phyloP scores from a whole-genome alignment of 805 yeast genomes.

The Kazachstania kunashirensis region DNA sequence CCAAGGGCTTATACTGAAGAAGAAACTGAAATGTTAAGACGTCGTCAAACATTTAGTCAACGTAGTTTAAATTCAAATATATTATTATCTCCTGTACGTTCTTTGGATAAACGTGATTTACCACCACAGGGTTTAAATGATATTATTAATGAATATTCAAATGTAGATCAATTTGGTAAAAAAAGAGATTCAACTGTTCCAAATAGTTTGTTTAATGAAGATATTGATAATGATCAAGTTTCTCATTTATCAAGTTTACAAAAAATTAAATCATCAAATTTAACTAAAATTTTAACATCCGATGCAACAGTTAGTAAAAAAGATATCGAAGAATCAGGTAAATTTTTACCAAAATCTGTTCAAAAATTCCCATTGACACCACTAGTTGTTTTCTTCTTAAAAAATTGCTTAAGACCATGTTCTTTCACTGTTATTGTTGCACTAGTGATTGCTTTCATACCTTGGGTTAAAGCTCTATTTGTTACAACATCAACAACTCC shows the following conservation, averaged over 20 bases:
- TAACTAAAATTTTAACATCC: conserved; percentile 28
- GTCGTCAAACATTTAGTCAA: background rate
- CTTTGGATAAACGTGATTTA: conserved; percentile 26
- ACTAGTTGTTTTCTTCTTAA: conserved; percentile 29
- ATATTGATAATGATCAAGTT: background rate
- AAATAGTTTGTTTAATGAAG: background rate
- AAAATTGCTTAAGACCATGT: conserved; percentile 62
- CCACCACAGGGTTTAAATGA: conserved; percentile 38
- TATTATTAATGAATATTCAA: conserved; percentile 40
- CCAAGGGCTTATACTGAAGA: conserved; percentile 18
- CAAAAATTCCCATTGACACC: conserved; percentile 24
- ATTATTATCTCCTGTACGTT: conserved; percentile 8
- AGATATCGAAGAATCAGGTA: conserved; percentile 26
- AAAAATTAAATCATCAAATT: conserved; percentile 16
- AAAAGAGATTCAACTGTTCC: conserved; percentile 14
- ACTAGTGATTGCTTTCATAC: conserved; percentile 67
- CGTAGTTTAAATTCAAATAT: conserved; percentile 1
- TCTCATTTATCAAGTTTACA: conserved; percentile 6
- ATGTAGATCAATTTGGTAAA: conserved; percentile 28
- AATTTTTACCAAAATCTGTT: conserved; percentile 19
- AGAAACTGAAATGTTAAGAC: background rate
- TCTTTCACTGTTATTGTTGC: conserved; percentile 60
- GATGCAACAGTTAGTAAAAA: conserved; percentile 27
- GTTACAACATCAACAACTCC: conserved; percentile 37
- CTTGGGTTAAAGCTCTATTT: conserved; percentile 75